Evolutionary conservation across 2,329 filamentous ascomycete genomes (phyloP), one percentile per base, ranked within the genome.

Genomic region (Trichoderma atrobrunneum): DNA sequence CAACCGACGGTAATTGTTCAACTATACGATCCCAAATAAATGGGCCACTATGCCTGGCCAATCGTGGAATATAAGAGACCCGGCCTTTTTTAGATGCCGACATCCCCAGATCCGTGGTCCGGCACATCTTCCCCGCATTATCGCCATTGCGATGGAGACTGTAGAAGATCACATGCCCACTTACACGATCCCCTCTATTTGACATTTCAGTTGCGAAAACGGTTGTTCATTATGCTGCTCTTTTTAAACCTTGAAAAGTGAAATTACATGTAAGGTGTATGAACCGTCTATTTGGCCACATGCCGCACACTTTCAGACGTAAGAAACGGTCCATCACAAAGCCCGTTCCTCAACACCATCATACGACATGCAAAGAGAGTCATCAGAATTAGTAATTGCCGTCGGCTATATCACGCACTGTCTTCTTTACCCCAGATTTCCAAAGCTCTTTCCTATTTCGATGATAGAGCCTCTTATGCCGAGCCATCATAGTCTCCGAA

Each of bases 1-100:
- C 36, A 69, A 24, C 66, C 66, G 66, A 69, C 66, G 66, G 66
- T 24, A 69, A 48, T 69, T 24, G 56, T 67, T 67, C 32, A 57
- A 14, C 26, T 26, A n/a, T 39, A 39, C 6, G 16, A 6, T 24
- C 21, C 10, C 1, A 14, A 7, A 28, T n/a, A 24, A 51, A 51
- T 16, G 14, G 10, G 36, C 36, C 26, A 30, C 56, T 26, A 2
- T 12, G 3, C 11, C 24, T 7, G 6, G n/a, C 30, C 56, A 30
- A 30, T 32, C n/a, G 30, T 32, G 63, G 63, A 28, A 7, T 54
- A 65, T 59, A 18, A 1, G 21, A 21, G 8, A 26, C 11, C 16
- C 18, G 34, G 66, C 54, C 26, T 69, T 24, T 32, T 59, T 69
- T 69, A 34, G 16, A 61, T 69, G 66, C 66, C 66, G 66, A 28